Conservation (phyloP, 106 monocot genomes). For the Iris macrosiphon region DNA sequence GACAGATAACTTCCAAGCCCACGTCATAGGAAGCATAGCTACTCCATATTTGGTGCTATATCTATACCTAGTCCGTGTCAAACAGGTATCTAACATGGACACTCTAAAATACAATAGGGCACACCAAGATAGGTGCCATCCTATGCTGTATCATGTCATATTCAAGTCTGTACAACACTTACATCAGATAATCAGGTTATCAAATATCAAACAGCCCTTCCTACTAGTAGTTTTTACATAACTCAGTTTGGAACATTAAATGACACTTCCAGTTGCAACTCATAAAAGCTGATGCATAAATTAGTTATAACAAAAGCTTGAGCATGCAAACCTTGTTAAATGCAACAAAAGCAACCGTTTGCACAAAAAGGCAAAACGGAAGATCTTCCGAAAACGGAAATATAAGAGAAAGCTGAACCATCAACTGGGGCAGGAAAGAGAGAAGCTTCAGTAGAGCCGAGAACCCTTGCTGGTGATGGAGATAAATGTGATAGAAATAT, state of each 20-base stretch:
- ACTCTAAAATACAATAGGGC: too few species aligned
- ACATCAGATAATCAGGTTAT: not conserved
- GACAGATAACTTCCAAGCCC: too few species aligned
- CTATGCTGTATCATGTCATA: too few species aligned
- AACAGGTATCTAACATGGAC: too few species aligned
- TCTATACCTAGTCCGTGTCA: too few species aligned
- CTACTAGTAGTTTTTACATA: not conserved
- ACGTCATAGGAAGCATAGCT: too few species aligned
- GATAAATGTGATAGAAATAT: slow-evolving; percentile 96
- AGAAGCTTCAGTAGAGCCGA: slow-evolving; percentile 64
- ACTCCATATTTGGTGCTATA: too few species aligned
- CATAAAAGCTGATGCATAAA: too few species aligned
- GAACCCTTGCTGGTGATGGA: slow-evolving; percentile 77
- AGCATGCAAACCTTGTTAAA: slow-evolving; percentile 83
- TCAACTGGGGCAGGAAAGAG: slow-evolving; percentile 82
- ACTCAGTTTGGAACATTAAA: not conserved
- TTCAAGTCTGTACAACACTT: too few species aligned
- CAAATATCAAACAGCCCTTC: not conserved
- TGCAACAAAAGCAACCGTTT: slow-evolving; percentile 93
- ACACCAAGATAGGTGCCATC: too few species aligned
- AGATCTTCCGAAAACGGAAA: slow-evolving; percentile 60
- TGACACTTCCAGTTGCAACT: not conserved
- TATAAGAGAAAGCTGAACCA: slow-evolving; percentile 63
- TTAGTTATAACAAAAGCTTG: not conserved
- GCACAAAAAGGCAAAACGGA: slow-evolving; percentile 76